phyloP scores from a whole-genome alignment of 805 yeast genomes.

The Kurtzmaniella cleridarum region DNA sequence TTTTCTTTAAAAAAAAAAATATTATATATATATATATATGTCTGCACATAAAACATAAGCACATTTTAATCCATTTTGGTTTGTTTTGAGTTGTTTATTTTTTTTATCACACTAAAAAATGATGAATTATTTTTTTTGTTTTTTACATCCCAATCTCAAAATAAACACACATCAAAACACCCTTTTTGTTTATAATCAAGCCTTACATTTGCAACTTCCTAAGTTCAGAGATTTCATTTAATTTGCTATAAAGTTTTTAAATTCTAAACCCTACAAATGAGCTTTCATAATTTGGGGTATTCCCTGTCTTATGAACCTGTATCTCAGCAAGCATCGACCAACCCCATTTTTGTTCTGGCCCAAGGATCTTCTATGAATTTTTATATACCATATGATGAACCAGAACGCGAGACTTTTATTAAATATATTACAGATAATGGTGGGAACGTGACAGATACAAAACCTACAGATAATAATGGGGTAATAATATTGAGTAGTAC shows the following conservation, averaged over 20 bases:
- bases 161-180: constrained; percentile 5
- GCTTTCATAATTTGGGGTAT: constrained; percentile 8
- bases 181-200: neutral
- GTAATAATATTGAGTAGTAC: constrained; percentile 7
- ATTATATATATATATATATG: too few relatives aligned
- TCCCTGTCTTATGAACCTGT: constrained; percentile 1
- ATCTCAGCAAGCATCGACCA: neutral
- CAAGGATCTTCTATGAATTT: constrained; percentile 12
- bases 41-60: too few relatives aligned
- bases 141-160: neutral
- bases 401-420: constrained; percentile 10
- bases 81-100: too few relatives aligned
- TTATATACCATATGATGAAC: constrained; percentile 11
- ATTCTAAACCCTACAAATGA: constrained; percentile 2
- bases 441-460: constrained; percentile 13
- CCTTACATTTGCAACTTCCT: neutral
- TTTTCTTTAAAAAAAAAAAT: too few relatives aligned
- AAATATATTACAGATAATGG: constrained; percentile 15
- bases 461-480: constrained; percentile 6
- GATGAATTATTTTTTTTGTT: too few relatives aligned
- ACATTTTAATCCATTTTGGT: too few relatives aligned
- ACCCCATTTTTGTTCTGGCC: constrained; percentile 5
- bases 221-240: neutral
- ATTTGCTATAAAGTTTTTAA: neutral
- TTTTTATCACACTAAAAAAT: too few relatives aligned